Conservation (phyloP, 139 green algal genomes). For the Chlorella sp. region DNA sequence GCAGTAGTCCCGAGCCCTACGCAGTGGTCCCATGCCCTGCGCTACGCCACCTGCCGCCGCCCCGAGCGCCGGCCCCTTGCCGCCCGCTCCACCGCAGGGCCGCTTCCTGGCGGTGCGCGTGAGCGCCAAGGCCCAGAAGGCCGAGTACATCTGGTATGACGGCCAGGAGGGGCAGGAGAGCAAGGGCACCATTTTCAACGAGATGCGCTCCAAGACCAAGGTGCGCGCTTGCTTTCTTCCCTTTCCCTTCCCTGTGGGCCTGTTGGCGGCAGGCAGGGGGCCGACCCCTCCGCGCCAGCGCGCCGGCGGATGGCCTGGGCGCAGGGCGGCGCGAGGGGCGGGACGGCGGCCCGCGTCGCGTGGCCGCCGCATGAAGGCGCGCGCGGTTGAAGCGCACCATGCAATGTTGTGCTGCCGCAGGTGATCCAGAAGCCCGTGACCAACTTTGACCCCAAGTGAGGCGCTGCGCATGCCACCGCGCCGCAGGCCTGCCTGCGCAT, state of each 20-base stretch:
- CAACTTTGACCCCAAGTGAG: constrained; percentile 52
- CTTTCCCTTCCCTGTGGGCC: constrained; percentile 81
- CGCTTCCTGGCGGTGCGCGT: constrained; percentile 44
- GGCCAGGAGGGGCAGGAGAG: constrained; percentile 57
- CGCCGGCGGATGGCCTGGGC: too few relatives aligned
- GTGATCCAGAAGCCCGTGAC: constrained; percentile 73
- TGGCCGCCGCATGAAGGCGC: constrained; percentile 92
- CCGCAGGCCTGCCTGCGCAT: background rate
- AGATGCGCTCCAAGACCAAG: constrained; percentile 95
- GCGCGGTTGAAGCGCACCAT: too few relatives aligned
- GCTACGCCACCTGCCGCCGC: too few relatives aligned
- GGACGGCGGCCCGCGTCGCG: too few relatives aligned
- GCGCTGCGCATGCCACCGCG: background rate
- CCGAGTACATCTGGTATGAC: constrained; percentile 83
- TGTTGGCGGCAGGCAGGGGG: too few relatives aligned
- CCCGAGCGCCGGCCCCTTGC: too few relatives aligned
- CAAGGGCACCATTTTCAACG: constrained; percentile 80
- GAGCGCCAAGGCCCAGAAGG: constrained; percentile 54
- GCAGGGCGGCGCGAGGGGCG: too few relatives aligned
- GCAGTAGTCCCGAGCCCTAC: too few relatives aligned
- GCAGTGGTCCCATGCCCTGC: too few relatives aligned
- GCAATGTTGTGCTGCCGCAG: too few relatives aligned
- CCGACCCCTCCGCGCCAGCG: too few relatives aligned
- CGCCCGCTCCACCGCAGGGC: constrained; percentile 17
- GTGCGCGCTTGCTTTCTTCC: too few relatives aligned